Evolutionary conservation across 805 yeast species (phyloP).

Genomic region (Saturnispora mendoncae): DNA sequence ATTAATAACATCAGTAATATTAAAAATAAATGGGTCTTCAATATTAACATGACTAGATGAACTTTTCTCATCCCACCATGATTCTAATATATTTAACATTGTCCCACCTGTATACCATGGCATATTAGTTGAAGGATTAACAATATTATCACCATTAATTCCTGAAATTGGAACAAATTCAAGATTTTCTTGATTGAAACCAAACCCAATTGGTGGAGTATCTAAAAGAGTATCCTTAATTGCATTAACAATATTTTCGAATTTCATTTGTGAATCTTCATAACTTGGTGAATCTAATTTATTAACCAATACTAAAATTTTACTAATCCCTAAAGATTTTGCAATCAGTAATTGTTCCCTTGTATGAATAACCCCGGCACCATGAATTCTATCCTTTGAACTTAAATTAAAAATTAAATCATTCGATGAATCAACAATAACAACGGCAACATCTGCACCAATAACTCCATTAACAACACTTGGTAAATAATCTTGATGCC

Average conservation of each 20-base stretch:
- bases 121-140: constrained; percentile 29
- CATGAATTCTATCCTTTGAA: constrained; percentile 20
- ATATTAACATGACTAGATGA: constrained; percentile 25
- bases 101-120: constrained; percentile 38
- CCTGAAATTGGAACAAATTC: constrained; percentile 64
- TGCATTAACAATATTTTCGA: constrained; percentile 39
- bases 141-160: constrained; percentile 56
- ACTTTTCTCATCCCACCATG: constrained; percentile 11
- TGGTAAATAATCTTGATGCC: constrained; percentile 76
- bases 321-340: constrained; percentile 54
- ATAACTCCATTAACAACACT: constrained; percentile 79
- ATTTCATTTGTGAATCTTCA: constrained; percentile 25
- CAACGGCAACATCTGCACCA: constrained; percentile 67
- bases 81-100: constrained; percentile 34
- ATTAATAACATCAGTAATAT: constrained; percentile 47
- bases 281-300: constrained; percentile 60
- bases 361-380: constrained; percentile 52
- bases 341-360: constrained; percentile 70
- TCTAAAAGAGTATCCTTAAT: constrained; percentile 41
- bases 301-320: constrained; percentile 55
- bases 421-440: constrained; percentile 67
- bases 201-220: constrained; percentile 45
- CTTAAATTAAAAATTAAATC: constrained; percentile 44
- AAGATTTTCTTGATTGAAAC: constrained; percentile 34
- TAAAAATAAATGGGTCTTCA: constrained; percentile 37